A percentile compares a stretch with the other conserved stretches of the same genome.
These are phyloP conservation scores for Saccharata proteae DNA, from an alignment of 2,329 filamentous ascomycete genomes.

Conservation along the genomic window DNA sequence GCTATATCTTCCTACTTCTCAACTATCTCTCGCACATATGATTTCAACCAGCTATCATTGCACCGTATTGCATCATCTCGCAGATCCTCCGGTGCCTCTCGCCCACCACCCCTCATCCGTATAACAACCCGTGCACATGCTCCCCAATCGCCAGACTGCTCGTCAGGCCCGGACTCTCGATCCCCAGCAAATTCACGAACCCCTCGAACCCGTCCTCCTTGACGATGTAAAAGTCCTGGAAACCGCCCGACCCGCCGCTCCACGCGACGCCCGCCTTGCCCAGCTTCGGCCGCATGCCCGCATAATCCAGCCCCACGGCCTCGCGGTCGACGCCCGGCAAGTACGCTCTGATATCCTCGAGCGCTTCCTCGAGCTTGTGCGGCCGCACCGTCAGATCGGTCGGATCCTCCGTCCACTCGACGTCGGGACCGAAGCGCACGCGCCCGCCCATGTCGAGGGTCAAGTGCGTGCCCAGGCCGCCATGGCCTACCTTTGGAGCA, in stretches of 20 bases:
- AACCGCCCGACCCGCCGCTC: conserved; percentile 44
- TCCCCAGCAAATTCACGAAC: conserved; percentile 83
- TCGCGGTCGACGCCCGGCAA: conserved; percentile 58
- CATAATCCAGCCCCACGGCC: conserved; percentile 69
- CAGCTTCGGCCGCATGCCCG: conserved; percentile 83
- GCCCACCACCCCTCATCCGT: too few species aligned
- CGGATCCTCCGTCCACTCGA: conserved; percentile 75
- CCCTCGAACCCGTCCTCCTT: conserved; percentile 66
- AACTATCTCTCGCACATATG: too few species aligned
- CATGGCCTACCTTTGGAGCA: conserved; percentile 67
- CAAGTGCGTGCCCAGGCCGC: conserved; percentile 81
- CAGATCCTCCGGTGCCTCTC: too few species aligned
- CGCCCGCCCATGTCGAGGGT: conserved; percentile 79
- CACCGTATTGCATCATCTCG: too few species aligned
- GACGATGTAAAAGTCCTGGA: conserved; percentile 73
- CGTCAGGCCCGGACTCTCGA: conserved; percentile 87
- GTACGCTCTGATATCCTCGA: conserved; percentile 66
- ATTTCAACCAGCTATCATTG: too few species aligned
- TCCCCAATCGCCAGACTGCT: conserved; percentile 78
- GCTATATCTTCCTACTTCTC: too few species aligned
- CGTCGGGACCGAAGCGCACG: conserved; percentile 85
- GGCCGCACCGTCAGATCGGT: conserved; percentile 57
- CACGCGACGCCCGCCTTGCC: conserved; percentile 47
- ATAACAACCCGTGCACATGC: conserved; percentile 50
- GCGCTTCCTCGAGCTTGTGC: conserved; percentile 50